Base-by-base conservation (phyloP, 768 basidiomycete genomes). In the Tulasnella sp. region DNA sequence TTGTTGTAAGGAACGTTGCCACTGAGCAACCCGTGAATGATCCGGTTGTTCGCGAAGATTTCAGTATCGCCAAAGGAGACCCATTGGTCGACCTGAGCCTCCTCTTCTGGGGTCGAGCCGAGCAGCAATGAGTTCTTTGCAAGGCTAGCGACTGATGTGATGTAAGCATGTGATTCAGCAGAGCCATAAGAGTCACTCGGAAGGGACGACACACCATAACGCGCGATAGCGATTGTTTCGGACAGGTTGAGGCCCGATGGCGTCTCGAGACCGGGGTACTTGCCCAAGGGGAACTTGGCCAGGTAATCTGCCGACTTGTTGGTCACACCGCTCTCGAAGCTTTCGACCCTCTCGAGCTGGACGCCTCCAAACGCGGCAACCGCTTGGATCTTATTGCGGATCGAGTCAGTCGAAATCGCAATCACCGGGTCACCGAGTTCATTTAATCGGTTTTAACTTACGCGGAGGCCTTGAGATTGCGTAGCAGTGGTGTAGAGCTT, bases 21-120 rank as follows among this genome's bases (percentile, higher is more conserved):
- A 70, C 75, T 80, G 80, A 90, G 83, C 79, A 93, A 82, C 78
- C 80, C 82, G 61, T 82, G 82, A 80, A 89, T 85, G 67, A 86
- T 26, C 69, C 80, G 79, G 73, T 86, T 84, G 81, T 83, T 80
- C 23, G 51, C n/a, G 55, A 85, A 86, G 80, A 94, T 86, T 83
- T 95, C 93, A 39, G 85, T 82, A 82, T 96, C 93, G 16, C 86
- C 86, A 77, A 94, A 90, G 81, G 92, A 90, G 75, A 88, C 82
- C 95, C 95, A 99, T 84, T 97, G 94, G 82, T 94, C 90, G 78
- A 98, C 86, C 75, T 91, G 85, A 39, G 95, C 96, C 40, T 88
- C 85, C 35, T 94, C 92, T 83, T 93, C 87, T 61, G 82, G 75
- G 74, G 87, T 87, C 70, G 87, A 82, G 73, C 95, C 94, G 42